A percentile compares a stretch with the other conserved stretches of the same genome.
Conservation (phyloP, 495 filamentous ascomycete species). For the Talaromyces liani region DNA sequence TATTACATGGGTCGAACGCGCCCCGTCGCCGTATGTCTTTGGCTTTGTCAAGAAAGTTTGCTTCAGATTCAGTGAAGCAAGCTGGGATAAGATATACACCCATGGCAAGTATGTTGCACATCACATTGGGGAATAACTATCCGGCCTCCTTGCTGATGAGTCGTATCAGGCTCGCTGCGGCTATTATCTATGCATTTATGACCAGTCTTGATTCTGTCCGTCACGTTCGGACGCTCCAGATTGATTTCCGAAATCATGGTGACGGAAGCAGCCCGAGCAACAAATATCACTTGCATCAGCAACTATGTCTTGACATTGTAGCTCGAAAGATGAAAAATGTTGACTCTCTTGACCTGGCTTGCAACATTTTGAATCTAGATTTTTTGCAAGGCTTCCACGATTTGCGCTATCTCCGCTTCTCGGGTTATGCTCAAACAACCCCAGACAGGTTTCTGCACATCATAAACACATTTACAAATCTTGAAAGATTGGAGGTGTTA, state of each 20-base stretch:
- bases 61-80: not conserved
- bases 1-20: not conserved
- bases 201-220: not conserved
- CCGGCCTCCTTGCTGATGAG: not conserved
- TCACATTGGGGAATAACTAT: not conserved
- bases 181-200: not conserved
- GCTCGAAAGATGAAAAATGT: not conserved
- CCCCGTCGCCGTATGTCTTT: not conserved
- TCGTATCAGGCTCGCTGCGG: not conserved
- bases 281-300: not conserved
- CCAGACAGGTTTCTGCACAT: not conserved
- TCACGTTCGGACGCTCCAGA: not conserved
- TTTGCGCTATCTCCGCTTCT: conserved; percentile 3
- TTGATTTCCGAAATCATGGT: not conserved
- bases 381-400: not conserved
- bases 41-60: conserved; percentile 2
- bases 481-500: not conserved
- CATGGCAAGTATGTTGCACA: conserved; percentile 1
- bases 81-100: not conserved
- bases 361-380: not conserved
- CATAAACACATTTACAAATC: not conserved
- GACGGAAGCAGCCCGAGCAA: not conserved
- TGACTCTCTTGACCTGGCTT: not conserved
- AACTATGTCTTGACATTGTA: not conserved
- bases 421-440: not conserved